Percentiles rank a stretch among this genome's conserved stretches.
Evolutionary conservation across 495 filamentous ascomycete genomes (phyloP).

Genomic region (Penicillium cataractarum): DNA sequence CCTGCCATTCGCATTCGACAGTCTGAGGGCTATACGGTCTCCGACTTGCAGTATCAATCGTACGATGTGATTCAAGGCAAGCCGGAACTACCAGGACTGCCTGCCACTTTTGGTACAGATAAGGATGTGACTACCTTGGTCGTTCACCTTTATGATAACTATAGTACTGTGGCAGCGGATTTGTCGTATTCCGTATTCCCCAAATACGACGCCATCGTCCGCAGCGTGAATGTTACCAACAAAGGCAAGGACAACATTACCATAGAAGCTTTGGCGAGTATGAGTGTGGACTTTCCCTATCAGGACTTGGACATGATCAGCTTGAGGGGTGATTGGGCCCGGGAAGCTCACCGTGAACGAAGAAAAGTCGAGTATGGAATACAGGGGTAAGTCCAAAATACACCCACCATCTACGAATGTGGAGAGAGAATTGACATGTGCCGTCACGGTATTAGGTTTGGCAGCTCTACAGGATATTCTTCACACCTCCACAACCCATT

Average conservation of each 20-base stretch:
- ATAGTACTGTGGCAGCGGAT: slow-evolving; percentile 51
- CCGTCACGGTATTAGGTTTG: not conserved
- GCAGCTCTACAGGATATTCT: slow-evolving; percentile 44
- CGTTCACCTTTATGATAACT: slow-evolving; percentile 54
- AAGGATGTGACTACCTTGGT: slow-evolving; percentile 54
- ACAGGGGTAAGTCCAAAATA: slow-evolving; percentile 28
- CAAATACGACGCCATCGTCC: slow-evolving; percentile 53
- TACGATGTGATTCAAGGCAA: slow-evolving; percentile 50
- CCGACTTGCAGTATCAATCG: slow-evolving; percentile 51
- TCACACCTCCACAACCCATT: slow-evolving; percentile 61
- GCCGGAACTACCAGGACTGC: slow-evolving; percentile 49
- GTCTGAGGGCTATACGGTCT: slow-evolving; percentile 53
- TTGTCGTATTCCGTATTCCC: slow-evolving; percentile 60
- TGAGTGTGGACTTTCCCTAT: slow-evolving; percentile 56
- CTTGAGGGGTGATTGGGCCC: slow-evolving; percentile 56
- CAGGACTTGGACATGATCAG: slow-evolving; percentile 58
- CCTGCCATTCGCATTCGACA: slow-evolving; percentile 58
- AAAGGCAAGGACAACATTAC: slow-evolving; percentile 48
- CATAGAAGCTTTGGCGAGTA: slow-evolving; percentile 52
- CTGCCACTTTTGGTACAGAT: slow-evolving; percentile 52
- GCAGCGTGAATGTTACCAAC: slow-evolving; percentile 56
- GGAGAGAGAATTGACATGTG: not conserved
- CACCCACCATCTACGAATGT: not conserved
- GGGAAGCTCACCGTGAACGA: slow-evolving; percentile 47
- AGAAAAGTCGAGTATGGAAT: slow-evolving; percentile 41